Percentiles rank a stretch among this genome's conserved stretches.
These are phyloP conservation scores for Suillus americanus DNA, from an alignment of 768 basidiomycete genomes.

Conservation along the genomic window DNA sequence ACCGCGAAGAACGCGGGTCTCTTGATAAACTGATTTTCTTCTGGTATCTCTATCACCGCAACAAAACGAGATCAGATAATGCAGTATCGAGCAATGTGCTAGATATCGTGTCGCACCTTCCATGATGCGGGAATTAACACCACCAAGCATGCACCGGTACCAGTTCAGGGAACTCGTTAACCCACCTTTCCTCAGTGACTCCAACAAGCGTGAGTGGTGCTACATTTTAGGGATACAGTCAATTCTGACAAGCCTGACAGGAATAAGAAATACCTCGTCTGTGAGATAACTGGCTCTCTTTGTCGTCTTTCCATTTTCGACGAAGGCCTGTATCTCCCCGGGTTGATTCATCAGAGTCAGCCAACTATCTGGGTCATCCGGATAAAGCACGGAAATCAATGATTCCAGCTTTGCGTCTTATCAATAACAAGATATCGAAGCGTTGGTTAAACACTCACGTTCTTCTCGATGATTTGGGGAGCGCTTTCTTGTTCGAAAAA, in stretches of 20 bases:
- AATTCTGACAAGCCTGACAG: background rate
- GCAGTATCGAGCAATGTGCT: background rate
- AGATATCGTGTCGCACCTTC: conserved; percentile 23
- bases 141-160: conserved; percentile 33
- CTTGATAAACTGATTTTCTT: conserved; percentile 26
- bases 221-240: conserved; percentile 12
- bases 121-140: conserved; percentile 29
- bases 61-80: background rate
- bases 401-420: conserved; percentile 35
- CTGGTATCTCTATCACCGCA: conserved; percentile 19
- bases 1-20: conserved; percentile 40
- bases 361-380: conserved; percentile 35
- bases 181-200: conserved; percentile 30
- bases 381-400: conserved; percentile 34
- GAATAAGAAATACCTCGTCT: conserved; percentile 20
- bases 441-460: conserved; percentile 25
- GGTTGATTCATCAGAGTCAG: conserved; percentile 34
- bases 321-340: conserved; percentile 34
- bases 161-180: conserved; percentile 36
- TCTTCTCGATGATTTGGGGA: conserved; percentile 30
- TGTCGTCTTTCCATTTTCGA: conserved; percentile 22
- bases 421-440: background rate
- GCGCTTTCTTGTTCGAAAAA: conserved; percentile 34
- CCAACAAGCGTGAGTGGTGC: conserved; percentile 28
- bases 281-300: conserved; percentile 32